A percentile compares a stretch with the other conserved stretches of the same genome.
These are phyloP conservation scores for Boletellus ananas DNA, from an alignment of 768 basidiomycete genomes.

Conservation along the genomic window DNA sequence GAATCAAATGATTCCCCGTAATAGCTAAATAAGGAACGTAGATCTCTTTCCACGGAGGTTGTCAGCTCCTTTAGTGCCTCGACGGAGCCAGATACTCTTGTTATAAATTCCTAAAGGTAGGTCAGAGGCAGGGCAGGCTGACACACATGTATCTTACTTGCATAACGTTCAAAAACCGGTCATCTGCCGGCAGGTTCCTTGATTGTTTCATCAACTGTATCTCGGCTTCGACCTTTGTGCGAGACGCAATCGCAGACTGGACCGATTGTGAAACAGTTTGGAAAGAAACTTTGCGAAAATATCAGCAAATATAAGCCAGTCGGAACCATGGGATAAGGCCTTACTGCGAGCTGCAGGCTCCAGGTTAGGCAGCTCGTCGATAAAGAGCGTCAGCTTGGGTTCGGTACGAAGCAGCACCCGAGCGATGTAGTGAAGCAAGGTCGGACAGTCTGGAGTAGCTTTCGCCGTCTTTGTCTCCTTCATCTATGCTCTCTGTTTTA, in stretches of 20 bases:
- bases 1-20: conserved; percentile 74
- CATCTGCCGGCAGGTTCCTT: conserved; percentile 36
- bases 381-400: conserved; percentile 61
- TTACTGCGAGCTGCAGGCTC: conserved; percentile 81
- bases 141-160: conserved; percentile 39
- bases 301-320: background rate
- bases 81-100: conserved; percentile 47
- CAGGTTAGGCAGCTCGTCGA: conserved; percentile 76
- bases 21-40: conserved; percentile 59
- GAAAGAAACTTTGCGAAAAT: conserved; percentile 57
- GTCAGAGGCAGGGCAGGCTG: background rate
- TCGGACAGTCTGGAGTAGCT: conserved; percentile 69
- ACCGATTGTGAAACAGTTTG: conserved; percentile 60
- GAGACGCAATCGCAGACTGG: conserved; percentile 51
- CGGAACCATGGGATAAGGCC: background rate
- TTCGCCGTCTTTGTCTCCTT: conserved; percentile 79
- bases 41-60: conserved; percentile 51
- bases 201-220: conserved; percentile 40
- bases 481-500: conserved; percentile 44
- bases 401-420: conserved; percentile 66
- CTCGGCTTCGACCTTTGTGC: conserved; percentile 56
- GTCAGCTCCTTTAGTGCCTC: conserved; percentile 66
- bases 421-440: conserved; percentile 88
- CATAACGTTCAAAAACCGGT: conserved; percentile 69
- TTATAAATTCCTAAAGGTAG: conserved; percentile 24